Base-by-base conservation (phyloP, 352 stramenopile species). In the Pythium aquatile region DNA sequence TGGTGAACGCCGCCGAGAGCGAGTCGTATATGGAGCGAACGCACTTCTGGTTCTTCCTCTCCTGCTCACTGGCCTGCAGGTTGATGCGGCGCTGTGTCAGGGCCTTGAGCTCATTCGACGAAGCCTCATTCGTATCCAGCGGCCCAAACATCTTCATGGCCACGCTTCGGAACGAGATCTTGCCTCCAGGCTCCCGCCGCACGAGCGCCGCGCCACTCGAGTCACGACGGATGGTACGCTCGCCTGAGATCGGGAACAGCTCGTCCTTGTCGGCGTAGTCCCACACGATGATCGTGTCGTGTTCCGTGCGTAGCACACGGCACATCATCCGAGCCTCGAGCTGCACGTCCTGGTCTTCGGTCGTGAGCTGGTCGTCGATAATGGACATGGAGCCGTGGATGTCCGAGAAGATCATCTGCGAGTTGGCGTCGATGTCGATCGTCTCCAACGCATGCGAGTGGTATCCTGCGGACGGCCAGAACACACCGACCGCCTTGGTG, bases 221-320 rank as follows among this genome's bases (percentile, higher is more conserved):
- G 42, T 87, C 84, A 10, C 81, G 74, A 0, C 71, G 73, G 46
- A 88, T 81, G 49, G 52, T 61, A 42, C 66, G 69, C 7, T 71
- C 56, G 20, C 57, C 56, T 26, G 35, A 17, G 60, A 65, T 68
- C 32, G 72, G 79, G 33, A 85, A 75, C 48, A 82, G 51, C 14
- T 81, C 74, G 65, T 90, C 81, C n/a, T 79, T 73, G 68, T 88
- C 81, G 35, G 80, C 78, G 30, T 88, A 90, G 58, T 90, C 81
- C 81, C 79, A 88, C 26, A 81, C 53, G 42, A 90, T 79, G 48
- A 81, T 55, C 13, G 65, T 73, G 53, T 74, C 71, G 20, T 82
- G 57, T 11, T 65, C 56, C 6, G 37, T 33, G 29, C 70, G 69
- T 63, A 77, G 51, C 32, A 84, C 76, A 33, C 75, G 68, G 20